Percentiles rank a stretch among this genome's conserved stretches.
These are phyloP conservation scores for Closterium sp. DNA, from an alignment of 139 green algal genomes.

Conservation along the genomic window DNA sequence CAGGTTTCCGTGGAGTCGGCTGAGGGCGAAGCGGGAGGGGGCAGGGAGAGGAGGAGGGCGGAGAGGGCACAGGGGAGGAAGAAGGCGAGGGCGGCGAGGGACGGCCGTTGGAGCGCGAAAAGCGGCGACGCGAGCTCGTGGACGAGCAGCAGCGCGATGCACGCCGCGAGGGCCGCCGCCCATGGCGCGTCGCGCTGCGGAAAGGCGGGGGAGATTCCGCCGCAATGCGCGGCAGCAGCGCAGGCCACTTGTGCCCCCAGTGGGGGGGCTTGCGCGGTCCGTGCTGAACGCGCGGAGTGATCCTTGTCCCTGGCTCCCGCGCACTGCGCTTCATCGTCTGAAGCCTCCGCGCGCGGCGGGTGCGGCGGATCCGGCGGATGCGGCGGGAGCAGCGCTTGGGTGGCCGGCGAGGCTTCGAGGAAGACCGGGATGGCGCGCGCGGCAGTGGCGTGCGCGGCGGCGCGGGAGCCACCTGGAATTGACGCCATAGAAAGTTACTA, in stretches of 20 bases:
- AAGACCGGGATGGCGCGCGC: neutral
- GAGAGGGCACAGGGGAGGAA: neutral
- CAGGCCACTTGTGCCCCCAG: no score
- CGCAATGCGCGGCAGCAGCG: neutral
- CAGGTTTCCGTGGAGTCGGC: neutral
- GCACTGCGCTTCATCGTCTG: neutral
- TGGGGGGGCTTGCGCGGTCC: neutral
- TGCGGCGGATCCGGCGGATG: neutral
- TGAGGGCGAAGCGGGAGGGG: neutral
- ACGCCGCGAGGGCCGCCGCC: neutral
- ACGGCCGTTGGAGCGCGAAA: neutral
- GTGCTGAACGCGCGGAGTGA: neutral
- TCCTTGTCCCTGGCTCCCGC: neutral
- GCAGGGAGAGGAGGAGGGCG: neutral
- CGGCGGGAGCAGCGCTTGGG: neutral
- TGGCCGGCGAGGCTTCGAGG: neutral
- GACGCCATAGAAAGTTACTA: neutral
- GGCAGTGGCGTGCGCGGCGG: neutral
- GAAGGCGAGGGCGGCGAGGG: neutral
- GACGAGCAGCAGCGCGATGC: neutral
- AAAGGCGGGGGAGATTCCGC: neutral
- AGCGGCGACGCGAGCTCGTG: neutral
- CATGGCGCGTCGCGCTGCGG: neutral
- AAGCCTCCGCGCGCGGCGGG: neutral
- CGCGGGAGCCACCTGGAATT: neutral